phyloP scores from a whole-genome alignment of 2,329 filamentous ascomycete species.

The Cladosporium oxysporum region DNA sequence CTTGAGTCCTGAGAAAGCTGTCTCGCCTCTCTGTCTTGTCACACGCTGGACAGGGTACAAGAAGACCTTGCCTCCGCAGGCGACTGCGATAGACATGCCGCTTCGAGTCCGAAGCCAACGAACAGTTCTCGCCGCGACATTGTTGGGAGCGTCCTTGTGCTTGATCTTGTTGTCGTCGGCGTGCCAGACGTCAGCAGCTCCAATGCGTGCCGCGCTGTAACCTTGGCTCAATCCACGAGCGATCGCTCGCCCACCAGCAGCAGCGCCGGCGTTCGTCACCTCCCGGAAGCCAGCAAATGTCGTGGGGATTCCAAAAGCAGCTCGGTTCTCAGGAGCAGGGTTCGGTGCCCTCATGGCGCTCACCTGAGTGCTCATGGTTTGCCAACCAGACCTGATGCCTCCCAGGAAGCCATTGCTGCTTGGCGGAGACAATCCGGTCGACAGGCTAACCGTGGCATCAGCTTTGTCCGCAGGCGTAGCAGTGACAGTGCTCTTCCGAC shows the following conservation, averaged over 20 bases:
- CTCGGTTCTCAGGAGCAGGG: constrained; percentile 22
- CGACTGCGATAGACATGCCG: constrained; percentile 63
- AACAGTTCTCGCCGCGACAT: constrained; percentile 61
- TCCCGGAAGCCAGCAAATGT: constrained; percentile 37
- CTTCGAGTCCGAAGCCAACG: constrained; percentile 65
- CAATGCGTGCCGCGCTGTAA: constrained; percentile 69
- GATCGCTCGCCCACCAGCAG: constrained; percentile 67
- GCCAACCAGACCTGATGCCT: constrained; percentile 41
- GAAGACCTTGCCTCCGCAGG: constrained; percentile 66
- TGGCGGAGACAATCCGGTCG: constrained; percentile 35
- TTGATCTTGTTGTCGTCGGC: constrained; percentile 74
- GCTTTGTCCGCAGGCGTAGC: constrained; percentile 35
- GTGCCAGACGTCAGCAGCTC: constrained; percentile 70
- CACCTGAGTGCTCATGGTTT: constrained; percentile 43
- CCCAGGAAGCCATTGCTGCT: constrained; percentile 35
- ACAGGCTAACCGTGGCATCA: constrained; percentile 35
- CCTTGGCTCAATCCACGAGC: constrained; percentile 74
- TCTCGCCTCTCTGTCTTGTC: constrained; percentile 41
- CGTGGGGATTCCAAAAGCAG: constrained; percentile 30
- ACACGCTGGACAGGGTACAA: constrained; percentile 63
- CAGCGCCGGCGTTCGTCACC: constrained; percentile 45
- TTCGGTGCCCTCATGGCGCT: constrained; percentile 29
- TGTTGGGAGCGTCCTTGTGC: constrained; percentile 58
- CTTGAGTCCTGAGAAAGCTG: constrained; percentile 52
- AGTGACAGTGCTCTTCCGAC: constrained; percentile 27